Conservation (phyloP, 495 filamentous ascomycete species). For the Wilcoxina mikolae region DNA sequence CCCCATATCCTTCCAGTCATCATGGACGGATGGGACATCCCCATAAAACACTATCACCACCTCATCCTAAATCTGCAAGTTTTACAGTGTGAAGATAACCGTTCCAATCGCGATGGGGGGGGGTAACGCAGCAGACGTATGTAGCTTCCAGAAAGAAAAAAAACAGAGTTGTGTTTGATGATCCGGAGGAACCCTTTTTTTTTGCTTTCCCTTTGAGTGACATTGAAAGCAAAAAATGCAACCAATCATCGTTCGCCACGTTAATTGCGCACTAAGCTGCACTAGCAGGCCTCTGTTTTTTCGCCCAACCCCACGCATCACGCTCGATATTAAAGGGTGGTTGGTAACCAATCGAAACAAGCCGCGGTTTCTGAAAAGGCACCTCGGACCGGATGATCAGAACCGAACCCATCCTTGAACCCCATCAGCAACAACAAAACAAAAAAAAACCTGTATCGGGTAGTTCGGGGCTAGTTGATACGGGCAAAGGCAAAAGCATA, state of each 20-base stretch:
- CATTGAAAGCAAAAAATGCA: slow-evolving; percentile 14
- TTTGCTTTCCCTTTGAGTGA: background rate
- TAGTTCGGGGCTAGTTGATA: too few species aligned
- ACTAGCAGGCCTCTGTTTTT: background rate
- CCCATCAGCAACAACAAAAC: background rate
- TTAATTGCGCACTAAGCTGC: slow-evolving; percentile 10
- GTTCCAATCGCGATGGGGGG: background rate
- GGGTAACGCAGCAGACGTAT: too few species aligned
- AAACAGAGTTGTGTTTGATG: too few species aligned
- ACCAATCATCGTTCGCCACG: slow-evolving; percentile 28
- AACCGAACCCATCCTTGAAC: slow-evolving; percentile 11
- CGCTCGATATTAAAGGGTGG: slow-evolving; percentile 5
- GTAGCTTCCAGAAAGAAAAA: background rate
- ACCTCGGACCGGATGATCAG: slow-evolving; percentile 23
- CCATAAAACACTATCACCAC: too few species aligned
- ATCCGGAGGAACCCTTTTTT: background rate
- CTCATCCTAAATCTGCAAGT: too few species aligned
- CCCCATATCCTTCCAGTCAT: too few species aligned
- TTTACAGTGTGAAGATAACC: background rate
- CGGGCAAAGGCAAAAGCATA: background rate
- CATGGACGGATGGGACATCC: too few species aligned
- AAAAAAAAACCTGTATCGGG: background rate
- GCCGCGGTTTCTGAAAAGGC: slow-evolving; percentile 1
- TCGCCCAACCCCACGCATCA: slow-evolving; percentile 4
- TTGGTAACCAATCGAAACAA: slow-evolving; percentile 3